Base-by-base conservation (phyloP, 441 rosid species). In the Pelargonium fulgidum region DNA sequence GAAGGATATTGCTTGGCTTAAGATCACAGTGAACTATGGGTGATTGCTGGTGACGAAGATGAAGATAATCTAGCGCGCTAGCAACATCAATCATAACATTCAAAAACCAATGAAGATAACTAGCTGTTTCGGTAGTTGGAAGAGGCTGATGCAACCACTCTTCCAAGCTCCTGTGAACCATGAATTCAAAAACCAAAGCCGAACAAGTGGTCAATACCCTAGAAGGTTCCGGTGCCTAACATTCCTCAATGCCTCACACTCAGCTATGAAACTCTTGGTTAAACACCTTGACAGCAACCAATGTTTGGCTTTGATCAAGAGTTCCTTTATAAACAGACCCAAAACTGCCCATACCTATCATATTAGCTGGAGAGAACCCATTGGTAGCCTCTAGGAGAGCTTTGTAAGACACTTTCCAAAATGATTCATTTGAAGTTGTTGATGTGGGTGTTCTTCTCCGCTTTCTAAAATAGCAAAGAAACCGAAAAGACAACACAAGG, bases 141-240 rank as follows among this genome's bases (percentile, higher is more conserved):
- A 1, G 19, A 10, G 5, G 0, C 0, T 1, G 8, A 14, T 45
- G 67, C 48, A 62, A 11, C 67, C 67, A 62, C 2, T 24, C 26
- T 24, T 24, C 26, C 26, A 24, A 24, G 26, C 26, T 24, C 1
- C 26, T 2, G 2, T 24, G n/a, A 42, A 29, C 58, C 72, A 70
- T 70, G 41, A 24, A 70, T 61, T 70, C 47, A n/a, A 61, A 62
- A n/a, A 70, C 72, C 7, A 52, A n/a, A 22, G 68, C 68, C 59
- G 69, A 64, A n/a, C 68, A 71, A 9, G 74, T 45, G n/a, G 74
- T 39, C 19, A 64, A 9, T 17, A 71, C 45, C 50, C 64, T 64
- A 71, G 6, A 1, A 71, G 68, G 47, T 71, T 71, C 0, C 69
- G 12, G 36, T 45, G 67, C 19, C 29, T 14, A 14, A 14, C 8